Evolutionary conservation across 139 green algal genomes (phyloP), one percentile per base, ranked within the genome.

Genomic region (Coelastrella sp.): DNA sequence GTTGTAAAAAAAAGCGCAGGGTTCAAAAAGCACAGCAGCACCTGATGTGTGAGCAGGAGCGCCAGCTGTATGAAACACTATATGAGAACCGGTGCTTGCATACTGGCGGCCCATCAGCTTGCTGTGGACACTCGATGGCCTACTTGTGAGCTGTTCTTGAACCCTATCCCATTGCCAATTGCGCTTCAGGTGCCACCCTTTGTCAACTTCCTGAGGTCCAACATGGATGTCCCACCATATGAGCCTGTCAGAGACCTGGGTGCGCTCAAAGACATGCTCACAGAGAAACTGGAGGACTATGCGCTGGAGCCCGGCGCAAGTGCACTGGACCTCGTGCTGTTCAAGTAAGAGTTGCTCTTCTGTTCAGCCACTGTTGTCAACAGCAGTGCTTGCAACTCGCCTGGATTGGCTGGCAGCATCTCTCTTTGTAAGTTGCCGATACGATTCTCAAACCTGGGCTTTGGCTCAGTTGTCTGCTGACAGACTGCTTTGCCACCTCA

Each of bases 271-370:
- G 94, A 96, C 47, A 76, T 96, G 68, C 90, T 98, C 64, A 94
- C 64, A 2, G 94, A 97, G 78, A 96, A 96, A 92, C 92, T 98
- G 61, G 96, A 98, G 91, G 96, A 98, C 86, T 98, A 97, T 83
- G 94, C 85, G 5, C 90, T 97, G 32, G 95, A 97, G 94, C 95
- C 96, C 7, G 96, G 96, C 23, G 91, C 95, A 7, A 92, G 68
- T 20, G 83, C 95, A 11, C 97, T 98, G 95, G 96, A 97, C 93
- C 89, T 98, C 64, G 96, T 98, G 89, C 94, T 98, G 20, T 98
- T 98, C 94, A 94, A 64, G 83, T 88, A 60, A 68, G 83, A n/a
- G n/a, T n/a, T n/a, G n/a, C n/a, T n/a, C n/a, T n/a, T n/a, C n/a
- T n/a, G n/a, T n/a, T n/a, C 20, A 57, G 17, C 10, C 74, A 58